Percentiles rank a stretch among this genome's conserved stretches.
Evolutionary conservation across 2,329 filamentous ascomycete genomes (phyloP).

Genomic region (Malbranchea cinnamomea): DNA sequence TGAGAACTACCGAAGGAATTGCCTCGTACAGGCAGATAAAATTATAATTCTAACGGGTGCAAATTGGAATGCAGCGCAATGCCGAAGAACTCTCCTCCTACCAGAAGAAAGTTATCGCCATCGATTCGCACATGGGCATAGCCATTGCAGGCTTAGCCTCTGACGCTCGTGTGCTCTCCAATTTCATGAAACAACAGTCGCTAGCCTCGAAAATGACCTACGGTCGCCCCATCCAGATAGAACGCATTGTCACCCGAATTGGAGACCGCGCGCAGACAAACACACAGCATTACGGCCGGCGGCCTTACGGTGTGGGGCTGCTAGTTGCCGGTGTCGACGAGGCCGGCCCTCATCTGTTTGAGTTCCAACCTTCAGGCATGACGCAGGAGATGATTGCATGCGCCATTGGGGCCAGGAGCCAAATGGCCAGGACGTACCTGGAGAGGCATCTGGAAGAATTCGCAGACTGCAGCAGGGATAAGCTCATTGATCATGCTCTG

Average conservation of each 20-base stretch:
- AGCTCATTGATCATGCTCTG: slow-evolving; percentile 81
- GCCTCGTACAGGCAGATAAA: not conserved
- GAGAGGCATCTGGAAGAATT: slow-evolving; percentile 85
- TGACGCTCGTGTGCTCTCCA: slow-evolving; percentile 95
- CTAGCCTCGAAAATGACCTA: slow-evolving; percentile 92
- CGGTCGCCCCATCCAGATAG: slow-evolving; percentile 80
- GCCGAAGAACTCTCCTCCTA: slow-evolving; percentile 99
- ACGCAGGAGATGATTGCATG: slow-evolving; percentile 96
- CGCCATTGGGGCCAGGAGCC: slow-evolving; percentile 85
- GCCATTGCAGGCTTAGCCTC: slow-evolving; percentile 94
- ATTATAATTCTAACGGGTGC: slow-evolving; percentile 1
- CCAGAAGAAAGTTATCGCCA: slow-evolving; percentile 96
- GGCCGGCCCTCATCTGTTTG: slow-evolving; percentile 86
- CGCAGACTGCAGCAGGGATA: slow-evolving; percentile 58
- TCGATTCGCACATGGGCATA: slow-evolving; percentile 91
- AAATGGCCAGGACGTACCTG: slow-evolving; percentile 95
- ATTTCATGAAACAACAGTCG: slow-evolving; percentile 99
- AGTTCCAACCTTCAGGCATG: slow-evolving; percentile 93
- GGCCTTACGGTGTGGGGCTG: slow-evolving; percentile 88
- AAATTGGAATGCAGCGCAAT: slow-evolving; percentile 54
- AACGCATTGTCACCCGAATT: slow-evolving; percentile 79
- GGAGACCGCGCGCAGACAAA: slow-evolving; percentile 94
- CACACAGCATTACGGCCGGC: slow-evolving; percentile 93
- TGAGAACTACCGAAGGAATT: not conserved
- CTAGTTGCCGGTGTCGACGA: slow-evolving; percentile 90